These are phyloP conservation scores for Pterocarpus santalinus DNA, from an alignment of 306 rosid species.

Conservation along the genomic window DNA sequence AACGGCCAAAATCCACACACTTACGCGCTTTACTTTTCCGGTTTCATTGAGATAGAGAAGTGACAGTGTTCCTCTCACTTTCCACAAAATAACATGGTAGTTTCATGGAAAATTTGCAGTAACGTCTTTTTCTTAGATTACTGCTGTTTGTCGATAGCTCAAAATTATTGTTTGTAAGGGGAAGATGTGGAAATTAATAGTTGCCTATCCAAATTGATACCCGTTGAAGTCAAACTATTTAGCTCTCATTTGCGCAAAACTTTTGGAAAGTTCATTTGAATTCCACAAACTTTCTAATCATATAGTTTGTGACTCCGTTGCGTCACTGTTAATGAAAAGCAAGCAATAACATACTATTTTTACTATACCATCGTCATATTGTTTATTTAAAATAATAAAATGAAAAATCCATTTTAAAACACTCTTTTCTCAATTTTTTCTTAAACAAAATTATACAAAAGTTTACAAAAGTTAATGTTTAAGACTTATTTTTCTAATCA, in stretches of 20 bases:
- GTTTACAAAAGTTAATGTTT: too few species aligned
- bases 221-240: background rate
- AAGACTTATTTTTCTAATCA: too few species aligned
- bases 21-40: background rate
- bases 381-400: too few species aligned
- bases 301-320: background rate
- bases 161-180: background rate
- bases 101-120: constrained; percentile 48
- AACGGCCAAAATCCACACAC: constrained; percentile 12
- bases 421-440: too few species aligned
- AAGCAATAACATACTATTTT: background rate
- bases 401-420: too few species aligned
- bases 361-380: too few species aligned
- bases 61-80: constrained; percentile 12
- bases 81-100: constrained; percentile 41
- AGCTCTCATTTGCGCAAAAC: background rate
- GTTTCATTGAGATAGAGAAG: background rate
- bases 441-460: too few species aligned
- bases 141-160: background rate
- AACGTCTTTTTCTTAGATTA: background rate
- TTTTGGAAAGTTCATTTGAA: background rate
- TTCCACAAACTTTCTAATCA: background rate
- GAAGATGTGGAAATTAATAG: background rate
- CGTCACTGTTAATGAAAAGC: background rate
- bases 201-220: background rate